Evolutionary conservation across 208 protist species (phyloP).

Genomic region (Acanthamoeba healyi): DNA sequence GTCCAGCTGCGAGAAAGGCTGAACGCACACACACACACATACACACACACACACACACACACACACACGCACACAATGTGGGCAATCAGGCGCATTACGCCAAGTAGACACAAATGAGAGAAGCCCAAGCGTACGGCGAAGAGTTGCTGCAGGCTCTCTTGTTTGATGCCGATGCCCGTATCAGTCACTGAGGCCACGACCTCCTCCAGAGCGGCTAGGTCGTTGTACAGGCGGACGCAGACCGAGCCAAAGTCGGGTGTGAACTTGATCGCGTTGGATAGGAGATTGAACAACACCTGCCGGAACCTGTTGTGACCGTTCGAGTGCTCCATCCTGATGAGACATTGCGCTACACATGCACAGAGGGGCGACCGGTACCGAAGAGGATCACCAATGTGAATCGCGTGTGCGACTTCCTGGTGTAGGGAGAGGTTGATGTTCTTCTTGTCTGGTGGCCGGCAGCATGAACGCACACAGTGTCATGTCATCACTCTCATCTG

Average conservation of each 20-base stretch:
- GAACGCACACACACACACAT: too few species aligned
- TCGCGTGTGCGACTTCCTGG: background rate
- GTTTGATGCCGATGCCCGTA: background rate
- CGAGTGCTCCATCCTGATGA: too few species aligned
- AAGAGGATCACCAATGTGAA: background rate
- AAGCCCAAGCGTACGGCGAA: background rate
- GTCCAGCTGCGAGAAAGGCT: constrained; percentile 48
- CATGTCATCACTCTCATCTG: background rate
- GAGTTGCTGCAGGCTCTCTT: background rate
- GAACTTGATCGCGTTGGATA: constrained; percentile 28
- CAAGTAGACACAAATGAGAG: too few species aligned
- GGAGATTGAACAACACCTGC: constrained; percentile 2
- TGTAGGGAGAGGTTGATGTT: background rate
- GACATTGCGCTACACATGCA: too few species aligned
- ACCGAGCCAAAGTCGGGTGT: background rate
- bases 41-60: too few species aligned
- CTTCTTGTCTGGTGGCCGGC: constrained; percentile 37
- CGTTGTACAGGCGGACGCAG: background rate
- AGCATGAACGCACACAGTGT: too few species aligned
- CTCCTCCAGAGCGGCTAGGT: background rate
- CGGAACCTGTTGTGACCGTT: too few species aligned
- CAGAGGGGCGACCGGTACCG: background rate
- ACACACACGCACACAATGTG: too few species aligned
- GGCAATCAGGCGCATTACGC: too few species aligned
- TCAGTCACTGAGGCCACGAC: background rate